A percentile compares a stretch with the other conserved stretches of the same genome.
phyloP scores from a whole-genome alignment of 2,329 filamentous ascomycete species.

The Neofusicoccum umdonicola region DNA sequence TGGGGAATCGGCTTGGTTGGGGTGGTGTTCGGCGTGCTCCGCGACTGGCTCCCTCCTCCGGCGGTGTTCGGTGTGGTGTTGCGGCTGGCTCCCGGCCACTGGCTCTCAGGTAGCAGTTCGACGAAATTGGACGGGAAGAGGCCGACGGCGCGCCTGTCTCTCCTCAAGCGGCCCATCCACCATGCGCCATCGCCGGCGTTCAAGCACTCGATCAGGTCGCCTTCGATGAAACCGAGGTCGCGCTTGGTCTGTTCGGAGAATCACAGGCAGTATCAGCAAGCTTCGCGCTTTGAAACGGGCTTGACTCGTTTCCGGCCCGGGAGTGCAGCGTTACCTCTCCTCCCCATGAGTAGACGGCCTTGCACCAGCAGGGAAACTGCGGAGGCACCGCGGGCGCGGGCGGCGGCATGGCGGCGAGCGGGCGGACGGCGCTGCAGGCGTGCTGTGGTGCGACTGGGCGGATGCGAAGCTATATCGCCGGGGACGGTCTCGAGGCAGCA shows the following conservation, averaged over 20 bases:
- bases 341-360: slow-evolving; percentile 89
- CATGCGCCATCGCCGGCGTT: slow-evolving; percentile 97
- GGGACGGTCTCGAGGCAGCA: neutral
- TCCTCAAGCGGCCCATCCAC: slow-evolving; percentile 92
- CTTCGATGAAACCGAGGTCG: slow-evolving; percentile 95
- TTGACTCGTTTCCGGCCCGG: neutral
- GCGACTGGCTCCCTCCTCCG: neutral
- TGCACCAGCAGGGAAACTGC: slow-evolving; percentile 86
- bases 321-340: slow-evolving; percentile 57
- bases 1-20: slow-evolving; percentile 50
- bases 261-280: slow-evolving; percentile 24
- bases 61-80: slow-evolving; percentile 50
- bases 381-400: slow-evolving; percentile 59
- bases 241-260: slow-evolving; percentile 64
- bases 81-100: slow-evolving; percentile 68
- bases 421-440: neutral
- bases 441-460: neutral
- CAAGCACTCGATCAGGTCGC: slow-evolving; percentile 94
- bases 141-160: slow-evolving; percentile 87
- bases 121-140: slow-evolving; percentile 98
- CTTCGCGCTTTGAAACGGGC: slow-evolving; percentile 8
- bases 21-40: too few species aligned
- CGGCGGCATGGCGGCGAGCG: slow-evolving; percentile 41
- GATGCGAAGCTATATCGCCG: slow-evolving; percentile 4
- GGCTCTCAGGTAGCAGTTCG: slow-evolving; percentile 79